phyloP scores from a whole-genome alignment of 352 stramenopile genomes.

The Globisporangium barbulae region DNA sequence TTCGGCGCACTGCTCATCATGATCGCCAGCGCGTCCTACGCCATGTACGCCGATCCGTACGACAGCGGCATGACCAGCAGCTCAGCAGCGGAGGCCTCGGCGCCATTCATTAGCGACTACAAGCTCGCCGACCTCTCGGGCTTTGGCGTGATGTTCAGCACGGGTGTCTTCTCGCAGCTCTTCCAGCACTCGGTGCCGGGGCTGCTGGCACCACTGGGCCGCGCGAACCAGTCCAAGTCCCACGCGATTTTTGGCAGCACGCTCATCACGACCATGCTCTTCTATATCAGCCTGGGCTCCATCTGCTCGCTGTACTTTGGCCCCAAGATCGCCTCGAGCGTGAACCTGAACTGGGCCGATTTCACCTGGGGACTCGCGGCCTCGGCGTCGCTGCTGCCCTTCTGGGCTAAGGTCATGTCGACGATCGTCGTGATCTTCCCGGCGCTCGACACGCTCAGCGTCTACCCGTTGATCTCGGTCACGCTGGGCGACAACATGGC shows the following conservation, averaged over 20 bases:
- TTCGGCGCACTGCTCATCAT: slow-evolving; percentile 89
- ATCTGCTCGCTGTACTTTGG: slow-evolving; percentile 87
- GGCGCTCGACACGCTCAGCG: slow-evolving; percentile 85
- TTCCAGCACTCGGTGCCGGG: slow-evolving; percentile 91
- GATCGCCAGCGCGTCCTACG: slow-evolving; percentile 76
- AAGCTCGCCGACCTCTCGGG: slow-evolving; percentile 64
- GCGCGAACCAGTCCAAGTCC: slow-evolving; percentile 58
- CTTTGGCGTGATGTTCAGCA: slow-evolving; percentile 90
- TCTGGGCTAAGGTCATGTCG: slow-evolving; percentile 62
- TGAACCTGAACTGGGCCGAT: slow-evolving; percentile 91
- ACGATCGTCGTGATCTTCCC: slow-evolving; percentile 88
- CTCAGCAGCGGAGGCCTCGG: neutral
- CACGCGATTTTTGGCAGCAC: slow-evolving; percentile 70
- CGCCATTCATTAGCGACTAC: slow-evolving; percentile 58
- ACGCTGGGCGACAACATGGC: slow-evolving; percentile 91
- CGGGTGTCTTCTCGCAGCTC: slow-evolving; percentile 86
- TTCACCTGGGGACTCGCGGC: slow-evolving; percentile 82
- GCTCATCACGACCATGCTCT: slow-evolving; percentile 76
- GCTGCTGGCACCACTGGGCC: slow-evolving; percentile 68
- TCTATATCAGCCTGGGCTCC: slow-evolving; percentile 83
- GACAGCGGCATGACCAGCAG: slow-evolving; percentile 35
- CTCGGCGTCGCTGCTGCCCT: slow-evolving; percentile 36
- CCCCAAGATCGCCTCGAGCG: slow-evolving; percentile 62
- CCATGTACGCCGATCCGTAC: slow-evolving; percentile 64
- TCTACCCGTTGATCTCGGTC: slow-evolving; percentile 91